These are phyloP conservation scores for Talaromyces piceae DNA, from an alignment of 2,329 filamentous ascomycete species.

Conservation along the genomic window DNA sequence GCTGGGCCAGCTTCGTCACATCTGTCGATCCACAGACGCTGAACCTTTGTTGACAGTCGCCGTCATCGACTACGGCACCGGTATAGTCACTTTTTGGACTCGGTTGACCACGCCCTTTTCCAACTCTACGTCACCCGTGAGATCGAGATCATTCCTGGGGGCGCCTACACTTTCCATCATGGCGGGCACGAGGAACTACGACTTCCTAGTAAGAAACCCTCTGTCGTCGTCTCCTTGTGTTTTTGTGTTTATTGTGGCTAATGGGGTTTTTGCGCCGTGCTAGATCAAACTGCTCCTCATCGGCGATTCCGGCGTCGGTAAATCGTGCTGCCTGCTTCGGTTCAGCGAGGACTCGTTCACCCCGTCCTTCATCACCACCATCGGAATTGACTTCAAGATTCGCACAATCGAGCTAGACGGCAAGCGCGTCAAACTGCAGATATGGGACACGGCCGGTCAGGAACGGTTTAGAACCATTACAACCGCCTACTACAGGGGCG, in stretches of 20 bases:
- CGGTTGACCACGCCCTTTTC: background rate
- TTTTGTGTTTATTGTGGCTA: background rate
- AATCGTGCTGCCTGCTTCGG: constrained; percentile 91
- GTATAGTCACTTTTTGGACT: background rate
- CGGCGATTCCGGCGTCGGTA: constrained; percentile 92
- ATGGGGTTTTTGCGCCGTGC: constrained; percentile 6
- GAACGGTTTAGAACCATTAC: constrained; percentile 98
- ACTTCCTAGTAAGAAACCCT: constrained; percentile 75
- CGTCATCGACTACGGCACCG: background rate
- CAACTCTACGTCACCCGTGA: constrained; percentile 1
- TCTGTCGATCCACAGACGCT: background rate
- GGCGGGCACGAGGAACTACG: constrained; percentile 98
- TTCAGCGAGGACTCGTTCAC: constrained; percentile 98
- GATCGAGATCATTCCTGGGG: constrained; percentile 7
- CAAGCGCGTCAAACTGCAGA: constrained; percentile 98
- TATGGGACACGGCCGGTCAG: constrained; percentile 98
- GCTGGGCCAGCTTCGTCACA: background rate
- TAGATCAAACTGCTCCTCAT: constrained; percentile 97
- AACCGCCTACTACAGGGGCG: constrained; percentile 95
- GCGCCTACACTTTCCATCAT: constrained; percentile 43
- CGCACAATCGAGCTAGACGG: constrained; percentile 97
- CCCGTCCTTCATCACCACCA: constrained; percentile 96
- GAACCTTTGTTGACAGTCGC: background rate
- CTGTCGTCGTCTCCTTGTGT: background rate
- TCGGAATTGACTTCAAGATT: constrained; percentile 99